These are phyloP conservation scores for Teratosphaeria epicoccoides DNA, from an alignment of 2,329 filamentous ascomycete genomes.

Conservation along the genomic window DNA sequence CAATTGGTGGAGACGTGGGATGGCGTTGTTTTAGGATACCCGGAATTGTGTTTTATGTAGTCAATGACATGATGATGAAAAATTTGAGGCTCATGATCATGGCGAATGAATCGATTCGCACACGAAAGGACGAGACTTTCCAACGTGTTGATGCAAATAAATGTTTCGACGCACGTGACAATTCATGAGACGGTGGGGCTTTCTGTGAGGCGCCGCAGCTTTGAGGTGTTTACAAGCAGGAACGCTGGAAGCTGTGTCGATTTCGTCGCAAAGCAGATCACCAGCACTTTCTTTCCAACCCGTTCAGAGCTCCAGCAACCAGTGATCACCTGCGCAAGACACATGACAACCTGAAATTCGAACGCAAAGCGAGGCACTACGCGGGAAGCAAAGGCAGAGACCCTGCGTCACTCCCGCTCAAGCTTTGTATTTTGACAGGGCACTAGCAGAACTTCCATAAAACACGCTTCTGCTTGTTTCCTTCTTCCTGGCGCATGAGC, in stretches of 20 bases:
- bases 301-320: neutral
- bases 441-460: neutral
- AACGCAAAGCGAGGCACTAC: neutral
- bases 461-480: neutral
- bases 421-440: neutral
- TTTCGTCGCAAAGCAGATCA: neutral
- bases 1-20: no score
- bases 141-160: no score
- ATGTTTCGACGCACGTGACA: no score
- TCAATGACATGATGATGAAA: neutral
- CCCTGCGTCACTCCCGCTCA: neutral
- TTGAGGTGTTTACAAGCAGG: neutral
- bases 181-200: no score
- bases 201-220: no score
- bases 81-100: no score
- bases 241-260: neutral
- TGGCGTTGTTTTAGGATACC: conserved; percentile 1
- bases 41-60: neutral
- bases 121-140: no score
- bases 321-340: neutral
- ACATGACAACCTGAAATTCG: neutral
- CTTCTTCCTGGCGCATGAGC: neutral
- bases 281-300: neutral
- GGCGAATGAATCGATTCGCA: no score
- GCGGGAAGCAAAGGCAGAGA: neutral